Conservation (phyloP, 352 stramenopile genomes). For the Plasmopara halstedii region DNA sequence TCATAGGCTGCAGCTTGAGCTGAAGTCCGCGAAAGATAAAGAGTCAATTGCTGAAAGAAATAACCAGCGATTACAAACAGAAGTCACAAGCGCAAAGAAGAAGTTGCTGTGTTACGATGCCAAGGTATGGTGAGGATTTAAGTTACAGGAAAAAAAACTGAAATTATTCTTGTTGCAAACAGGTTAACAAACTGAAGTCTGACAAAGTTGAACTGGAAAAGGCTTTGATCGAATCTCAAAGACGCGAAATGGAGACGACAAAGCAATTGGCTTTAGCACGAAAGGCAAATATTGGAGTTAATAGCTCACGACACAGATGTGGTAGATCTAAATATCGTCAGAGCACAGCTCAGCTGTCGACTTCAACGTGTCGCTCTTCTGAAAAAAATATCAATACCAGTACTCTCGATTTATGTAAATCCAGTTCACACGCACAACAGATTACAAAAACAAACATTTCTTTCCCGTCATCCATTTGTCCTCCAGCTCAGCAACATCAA, state of each 20-base stretch:
- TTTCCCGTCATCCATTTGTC: too few relatives aligned
- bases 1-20: constrained; percentile 22
- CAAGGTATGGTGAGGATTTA: constrained; percentile 23
- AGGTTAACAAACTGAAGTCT: constrained; percentile 44
- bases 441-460: too few relatives aligned
- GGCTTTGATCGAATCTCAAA: constrained; percentile 14
- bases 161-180: not conserved
- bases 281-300: not conserved
- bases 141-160: not conserved
- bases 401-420: not conserved
- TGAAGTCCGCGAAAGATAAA: constrained; percentile 25
- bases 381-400: not conserved
- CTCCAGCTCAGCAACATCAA: too few relatives aligned
- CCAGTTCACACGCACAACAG: not conserved
- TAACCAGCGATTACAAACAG: constrained; percentile 25
- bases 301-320: not conserved
- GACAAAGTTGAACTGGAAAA: constrained; percentile 41
- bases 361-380: not conserved
- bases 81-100: constrained; percentile 26
- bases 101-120: constrained; percentile 34
- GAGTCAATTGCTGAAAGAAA: constrained; percentile 19
- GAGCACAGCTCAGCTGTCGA: not conserved
- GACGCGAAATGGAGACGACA: constrained; percentile 42
- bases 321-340: not conserved
- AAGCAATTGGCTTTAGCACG: constrained; percentile 17